Evolutionary conservation across 2,329 filamentous ascomycete species (phyloP).

Genomic region (Fusarium continuum): DNA sequence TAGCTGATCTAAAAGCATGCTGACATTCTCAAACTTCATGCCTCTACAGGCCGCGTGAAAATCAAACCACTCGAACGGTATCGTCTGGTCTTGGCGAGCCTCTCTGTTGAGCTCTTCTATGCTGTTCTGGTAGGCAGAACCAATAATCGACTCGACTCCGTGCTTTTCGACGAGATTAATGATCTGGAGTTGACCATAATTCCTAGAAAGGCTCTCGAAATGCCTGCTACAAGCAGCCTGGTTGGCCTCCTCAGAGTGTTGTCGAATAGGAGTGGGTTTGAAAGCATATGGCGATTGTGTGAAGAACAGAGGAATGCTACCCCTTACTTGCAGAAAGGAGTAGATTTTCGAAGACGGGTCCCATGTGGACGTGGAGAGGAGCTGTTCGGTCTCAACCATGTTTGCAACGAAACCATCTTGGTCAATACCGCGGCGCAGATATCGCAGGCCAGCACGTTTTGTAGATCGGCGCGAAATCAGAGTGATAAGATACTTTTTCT

Average conservation of each 20-base stretch:
- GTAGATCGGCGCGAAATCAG: slow-evolving; percentile 89
- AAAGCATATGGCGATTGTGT: slow-evolving; percentile 94
- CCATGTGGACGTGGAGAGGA: slow-evolving; percentile 79
- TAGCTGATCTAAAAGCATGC: slow-evolving; percentile 76
- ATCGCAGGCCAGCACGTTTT: slow-evolving; percentile 86
- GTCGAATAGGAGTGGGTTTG: slow-evolving; percentile 83
- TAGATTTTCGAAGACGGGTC: slow-evolving; percentile 69
- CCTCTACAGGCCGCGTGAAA: slow-evolving; percentile 92
- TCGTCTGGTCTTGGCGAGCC: slow-evolving; percentile 54
- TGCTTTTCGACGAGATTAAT: slow-evolving; percentile 91
- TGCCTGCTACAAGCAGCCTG: slow-evolving; percentile 81
- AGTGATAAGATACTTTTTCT: slow-evolving; percentile 78
- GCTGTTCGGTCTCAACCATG: slow-evolving; percentile 93
- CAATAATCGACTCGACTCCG: slow-evolving; percentile 81
- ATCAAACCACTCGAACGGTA: slow-evolving; percentile 91
- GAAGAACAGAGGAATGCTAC: slow-evolving; percentile 94
- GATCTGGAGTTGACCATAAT: slow-evolving; percentile 81
- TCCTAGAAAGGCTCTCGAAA: slow-evolving; percentile 72
- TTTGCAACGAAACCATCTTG: slow-evolving; percentile 91
- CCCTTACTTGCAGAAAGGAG: slow-evolving; percentile 87
- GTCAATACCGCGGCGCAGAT: slow-evolving; percentile 88
- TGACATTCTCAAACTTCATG: slow-evolving; percentile 98
- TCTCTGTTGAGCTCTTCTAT: slow-evolving; percentile 73
- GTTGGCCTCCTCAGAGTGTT: slow-evolving; percentile 83
- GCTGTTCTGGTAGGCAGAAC: slow-evolving; percentile 77